These are phyloP conservation scores for Cucurbita pepo DNA, from an alignment of 306 rosid species.

Conservation along the genomic window DNA sequence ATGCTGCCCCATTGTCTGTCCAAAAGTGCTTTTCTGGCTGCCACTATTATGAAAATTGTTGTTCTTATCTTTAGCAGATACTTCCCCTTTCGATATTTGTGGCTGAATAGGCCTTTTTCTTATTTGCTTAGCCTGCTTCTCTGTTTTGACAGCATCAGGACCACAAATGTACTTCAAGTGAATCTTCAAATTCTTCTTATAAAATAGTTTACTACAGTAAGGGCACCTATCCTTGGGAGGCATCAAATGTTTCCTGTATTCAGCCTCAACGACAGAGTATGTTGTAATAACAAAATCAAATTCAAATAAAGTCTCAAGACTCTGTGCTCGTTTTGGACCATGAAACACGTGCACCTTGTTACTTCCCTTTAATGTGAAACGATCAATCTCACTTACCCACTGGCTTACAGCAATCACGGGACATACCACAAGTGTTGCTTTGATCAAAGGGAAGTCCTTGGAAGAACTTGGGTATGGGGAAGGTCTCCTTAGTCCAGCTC, in stretches of 20 bases:
- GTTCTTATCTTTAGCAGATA: conserved; percentile 13
- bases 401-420: conserved; percentile 88
- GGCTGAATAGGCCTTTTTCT: conserved; percentile 24
- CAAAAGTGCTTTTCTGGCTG: not conserved
- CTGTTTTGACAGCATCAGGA: conserved; percentile 51
- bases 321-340: conserved; percentile 58
- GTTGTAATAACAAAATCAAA: conserved; percentile 86
- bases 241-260: conserved; percentile 68
- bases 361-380: conserved; percentile 66
- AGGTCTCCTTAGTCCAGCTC: conserved; percentile 19
- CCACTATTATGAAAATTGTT: not conserved
- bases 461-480: conserved; percentile 32
- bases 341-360: conserved; percentile 68
- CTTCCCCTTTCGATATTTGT: conserved; percentile 10
- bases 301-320: conserved; percentile 22
- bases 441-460: conserved; percentile 20
- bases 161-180: conserved; percentile 68
- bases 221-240: conserved; percentile 64
- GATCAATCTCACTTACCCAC: conserved; percentile 68
- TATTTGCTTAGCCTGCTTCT: conserved; percentile 65
- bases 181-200: conserved; percentile 10
- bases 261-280: conserved; percentile 64
- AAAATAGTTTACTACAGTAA: conserved; percentile 35
- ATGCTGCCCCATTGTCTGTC: conserved; percentile 1
- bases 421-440: conserved; percentile 75